Evolutionary conservation across 768 basidiomycete genomes (phyloP), one percentile per base, ranked within the genome.

Genomic region (Lactarius evosmus): DNA sequence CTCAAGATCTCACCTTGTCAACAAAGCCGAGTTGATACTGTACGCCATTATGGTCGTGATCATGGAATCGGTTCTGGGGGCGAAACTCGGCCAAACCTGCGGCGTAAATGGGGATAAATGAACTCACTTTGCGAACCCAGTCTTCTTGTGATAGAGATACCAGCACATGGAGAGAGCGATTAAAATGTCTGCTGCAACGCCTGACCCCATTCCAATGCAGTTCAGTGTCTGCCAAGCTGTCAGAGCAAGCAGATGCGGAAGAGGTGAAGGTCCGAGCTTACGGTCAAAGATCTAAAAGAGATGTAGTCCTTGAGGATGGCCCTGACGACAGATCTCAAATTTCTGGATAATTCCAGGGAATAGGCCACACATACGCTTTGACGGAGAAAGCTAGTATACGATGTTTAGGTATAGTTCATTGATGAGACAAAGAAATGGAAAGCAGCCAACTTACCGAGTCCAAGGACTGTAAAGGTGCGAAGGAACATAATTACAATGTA

Each of bases 121-220:
- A 33, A 70, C 74, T 66, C 60, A 78, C 80, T 76, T 72, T 49
- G 72, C 62, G 61, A 81, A 78, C n/a, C 81, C 81, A 17, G 81
- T 82, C 30, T 79, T 77, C 67, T 74, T 71, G 29, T 75, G 76
- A 22, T 74, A 76, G 53, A 84, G 72, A 62, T 78, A 81, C 66
- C 78, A 82, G 67, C 80, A 81, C 60, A 83, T 75, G 14, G 80
- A 73, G 49, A 73, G 65, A 3, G 82, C 82, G 55, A 84, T 82
- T 60, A 82, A 74, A 63, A 82, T 74, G 66, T 83, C 82, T 8
- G 81, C 78, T 14, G 77, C 77, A 19, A 79, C 79, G 29, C 81
- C 80, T 60, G 79, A 78, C 34, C 82, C 80, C 17, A 74, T 46
- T 2, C 82, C 83, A 32, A 76, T 66, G 67, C 78, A 79, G 7